Base-by-base conservation (phyloP, 2,329 filamentous ascomycete genomes). In the Xylariaceae sp. region DNA sequence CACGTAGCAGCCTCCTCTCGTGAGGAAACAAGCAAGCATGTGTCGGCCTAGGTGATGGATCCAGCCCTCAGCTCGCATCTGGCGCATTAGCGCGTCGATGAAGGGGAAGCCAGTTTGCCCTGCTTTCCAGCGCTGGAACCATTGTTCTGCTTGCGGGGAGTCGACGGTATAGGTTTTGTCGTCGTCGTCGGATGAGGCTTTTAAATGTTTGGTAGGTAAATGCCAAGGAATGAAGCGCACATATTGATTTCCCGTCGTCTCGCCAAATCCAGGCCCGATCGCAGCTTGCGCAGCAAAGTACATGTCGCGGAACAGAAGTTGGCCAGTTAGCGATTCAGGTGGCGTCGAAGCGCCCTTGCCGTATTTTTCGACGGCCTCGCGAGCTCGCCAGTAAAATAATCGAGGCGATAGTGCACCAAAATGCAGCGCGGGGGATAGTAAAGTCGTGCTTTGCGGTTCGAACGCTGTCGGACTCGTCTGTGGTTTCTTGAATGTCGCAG, bases 201-300 rank as follows among this genome's bases (percentile, higher is more conserved):
- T 52, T 2, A 58, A 58, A 2, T 61, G 56, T 51, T 79, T 80
- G 2, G 80, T 83, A 0, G 82, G 85, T 2, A 91, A 67, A 58
- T 89, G 85, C 86, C 86, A 91, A 4, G 85, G 85, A 12, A 91
- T 79, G 64, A 90, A 89, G n/a, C 85, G 76, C 32, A 79, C 84
- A 52, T 83, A 68, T 0, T 74, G 64, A 56, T 91, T 91, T 27
- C 77, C 76, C 39, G 77, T 69, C 1, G 83, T 83, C 56, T 87
- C 84, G 1, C 68, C 72, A 55, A 88, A 90, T 0, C 69, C 57
- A 23, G 76, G 71, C 0, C 86, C 86, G 1, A 89, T 67, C 0
- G 78, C 74, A 1, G 85, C 84, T 60, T 91, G 85, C 0, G 86
- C 85, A 12, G 78, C 85, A 55, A 91, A 90, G 64, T 90, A 91